These are phyloP conservation scores for Roridomyces roridus DNA, from an alignment of 768 basidiomycete species.

Conservation along the genomic window DNA sequence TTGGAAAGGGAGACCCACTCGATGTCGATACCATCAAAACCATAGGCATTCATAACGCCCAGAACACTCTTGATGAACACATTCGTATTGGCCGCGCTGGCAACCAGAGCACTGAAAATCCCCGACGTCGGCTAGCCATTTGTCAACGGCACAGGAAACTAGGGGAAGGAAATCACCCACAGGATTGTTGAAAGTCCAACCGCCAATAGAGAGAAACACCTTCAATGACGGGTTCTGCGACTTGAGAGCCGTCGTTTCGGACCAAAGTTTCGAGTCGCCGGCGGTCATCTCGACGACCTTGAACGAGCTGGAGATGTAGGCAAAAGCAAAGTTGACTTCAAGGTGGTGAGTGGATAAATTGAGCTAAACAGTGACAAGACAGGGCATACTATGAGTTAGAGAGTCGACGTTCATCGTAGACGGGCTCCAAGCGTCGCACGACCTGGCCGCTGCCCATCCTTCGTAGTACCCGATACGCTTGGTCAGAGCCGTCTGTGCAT, in stretches of 20 bases:
- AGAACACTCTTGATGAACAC: slow-evolving; percentile 28
- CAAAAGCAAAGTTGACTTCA: slow-evolving; percentile 35
- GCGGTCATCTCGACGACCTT: slow-evolving; percentile 30
- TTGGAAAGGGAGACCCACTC: not conserved
- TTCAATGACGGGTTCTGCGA: slow-evolving; percentile 27
- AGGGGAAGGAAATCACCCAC: not conserved
- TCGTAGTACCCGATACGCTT: slow-evolving; percentile 35
- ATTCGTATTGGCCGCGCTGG: slow-evolving; percentile 19
- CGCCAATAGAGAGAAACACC: slow-evolving; percentile 33
- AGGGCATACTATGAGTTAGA: slow-evolving; percentile 25
- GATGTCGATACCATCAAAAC: slow-evolving; percentile 35
- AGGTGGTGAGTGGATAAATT: not conserved
- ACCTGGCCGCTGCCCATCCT: slow-evolving; percentile 19
- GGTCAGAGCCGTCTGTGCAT: slow-evolving; percentile 26
- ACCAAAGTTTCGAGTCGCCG: slow-evolving; percentile 29
- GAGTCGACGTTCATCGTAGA: slow-evolving; percentile 28
- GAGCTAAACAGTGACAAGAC: not conserved
- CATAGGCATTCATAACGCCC: slow-evolving; percentile 28
- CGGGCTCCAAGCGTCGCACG: slow-evolving; percentile 26
- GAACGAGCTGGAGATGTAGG: slow-evolving; percentile 29
- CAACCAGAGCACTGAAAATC: slow-evolving; percentile 30
- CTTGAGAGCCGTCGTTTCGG: slow-evolving; percentile 32
- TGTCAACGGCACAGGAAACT: not conserved
- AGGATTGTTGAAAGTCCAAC: slow-evolving; percentile 34
- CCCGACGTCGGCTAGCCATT: slow-evolving; percentile 27